Conservation (phyloP, 1,139 yeast genomes). For the Chernovozyma sophiae-reginae region DNA sequence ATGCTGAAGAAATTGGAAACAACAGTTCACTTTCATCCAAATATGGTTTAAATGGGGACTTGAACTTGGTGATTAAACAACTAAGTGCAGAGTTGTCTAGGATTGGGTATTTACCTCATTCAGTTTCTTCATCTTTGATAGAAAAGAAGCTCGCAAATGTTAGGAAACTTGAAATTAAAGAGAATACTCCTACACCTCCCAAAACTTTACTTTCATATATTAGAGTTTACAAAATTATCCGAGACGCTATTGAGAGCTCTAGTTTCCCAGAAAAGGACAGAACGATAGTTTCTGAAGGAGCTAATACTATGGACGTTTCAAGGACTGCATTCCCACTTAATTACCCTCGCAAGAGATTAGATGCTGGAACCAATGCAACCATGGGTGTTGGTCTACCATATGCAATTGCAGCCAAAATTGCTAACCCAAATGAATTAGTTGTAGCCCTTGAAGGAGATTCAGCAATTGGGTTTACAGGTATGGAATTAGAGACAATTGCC, state of each 20-base stretch:
- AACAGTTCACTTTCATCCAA: constrained; percentile 26
- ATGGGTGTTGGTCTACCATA: constrained; percentile 70
- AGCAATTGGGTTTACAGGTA: constrained; percentile 65
- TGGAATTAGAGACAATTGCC: constrained; percentile 62
- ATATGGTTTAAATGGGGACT: constrained; percentile 49
- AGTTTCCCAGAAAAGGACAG: constrained; percentile 15
- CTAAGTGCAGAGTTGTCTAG: constrained; percentile 20
- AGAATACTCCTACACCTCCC: background rate
- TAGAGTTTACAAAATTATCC: constrained; percentile 47
- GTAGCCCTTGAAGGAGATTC: constrained; percentile 69
- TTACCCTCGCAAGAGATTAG: constrained; percentile 51
- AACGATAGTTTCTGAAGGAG: constrained; percentile 57
- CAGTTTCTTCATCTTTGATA: constrained; percentile 22
- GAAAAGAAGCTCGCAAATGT: constrained; percentile 32
- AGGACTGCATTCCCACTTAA: constrained; percentile 53
- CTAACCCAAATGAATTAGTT: constrained; percentile 40
- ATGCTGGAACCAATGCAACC: constrained; percentile 70
- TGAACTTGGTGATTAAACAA: constrained; percentile 34
- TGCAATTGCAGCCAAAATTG: constrained; percentile 56
- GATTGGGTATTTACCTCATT: constrained; percentile 20
- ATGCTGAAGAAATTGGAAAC: constrained; percentile 49
- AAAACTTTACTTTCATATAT: constrained; percentile 40
- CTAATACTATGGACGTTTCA: constrained; percentile 67
- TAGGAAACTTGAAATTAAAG: constrained; percentile 10
- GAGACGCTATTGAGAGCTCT: constrained; percentile 23